Percentiles rank a stretch among this genome's conserved stretches.
These are phyloP conservation scores for Capillidium rhysosporum DNA, from an alignment of 371 early-diverging fungal genomes.

Conservation along the genomic window DNA sequence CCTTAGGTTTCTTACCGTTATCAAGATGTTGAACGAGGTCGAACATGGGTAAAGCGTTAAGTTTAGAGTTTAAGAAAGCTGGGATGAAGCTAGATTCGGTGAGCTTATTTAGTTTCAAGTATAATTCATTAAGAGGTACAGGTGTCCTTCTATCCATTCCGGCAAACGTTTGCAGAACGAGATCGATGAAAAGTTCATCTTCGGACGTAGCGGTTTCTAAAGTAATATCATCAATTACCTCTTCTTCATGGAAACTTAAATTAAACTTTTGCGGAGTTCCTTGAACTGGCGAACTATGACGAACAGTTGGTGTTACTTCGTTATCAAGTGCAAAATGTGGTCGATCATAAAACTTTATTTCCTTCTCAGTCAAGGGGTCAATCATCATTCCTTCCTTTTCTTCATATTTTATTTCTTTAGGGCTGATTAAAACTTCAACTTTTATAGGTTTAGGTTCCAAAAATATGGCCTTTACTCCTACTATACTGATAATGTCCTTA, in stretches of 20 bases:
- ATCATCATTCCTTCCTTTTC: not conserved
- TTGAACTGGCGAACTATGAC: not conserved
- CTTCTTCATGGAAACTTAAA: not conserved
- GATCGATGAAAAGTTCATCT: conserved; percentile 4
- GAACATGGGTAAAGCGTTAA: not conserved
- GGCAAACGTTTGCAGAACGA: conserved; percentile 1
- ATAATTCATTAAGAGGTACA: not conserved
- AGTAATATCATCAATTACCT: not conserved
- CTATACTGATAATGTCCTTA: not conserved
- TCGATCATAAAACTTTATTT: not conserved
- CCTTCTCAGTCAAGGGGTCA: not conserved
- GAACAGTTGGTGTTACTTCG: not conserved
- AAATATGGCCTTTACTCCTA: not conserved
- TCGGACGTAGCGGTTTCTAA: not conserved
- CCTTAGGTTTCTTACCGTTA: not conserved
- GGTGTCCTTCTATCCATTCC: conserved; percentile 2
- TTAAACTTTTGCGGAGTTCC: not conserved
- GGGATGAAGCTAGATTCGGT: not conserved
- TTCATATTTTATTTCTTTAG: not conserved
- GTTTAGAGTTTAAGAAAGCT: not conserved
- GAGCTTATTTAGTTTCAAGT: not conserved
- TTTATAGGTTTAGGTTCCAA: not conserved
- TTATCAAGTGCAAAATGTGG: not conserved
- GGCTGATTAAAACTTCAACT: too few relatives aligned
- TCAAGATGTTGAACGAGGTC: not conserved